A percentile compares a stretch with the other conserved stretches of the same genome.
Conservation (phyloP, 2,329 filamentous ascomycete genomes). For the Claviceps sp. region DNA sequence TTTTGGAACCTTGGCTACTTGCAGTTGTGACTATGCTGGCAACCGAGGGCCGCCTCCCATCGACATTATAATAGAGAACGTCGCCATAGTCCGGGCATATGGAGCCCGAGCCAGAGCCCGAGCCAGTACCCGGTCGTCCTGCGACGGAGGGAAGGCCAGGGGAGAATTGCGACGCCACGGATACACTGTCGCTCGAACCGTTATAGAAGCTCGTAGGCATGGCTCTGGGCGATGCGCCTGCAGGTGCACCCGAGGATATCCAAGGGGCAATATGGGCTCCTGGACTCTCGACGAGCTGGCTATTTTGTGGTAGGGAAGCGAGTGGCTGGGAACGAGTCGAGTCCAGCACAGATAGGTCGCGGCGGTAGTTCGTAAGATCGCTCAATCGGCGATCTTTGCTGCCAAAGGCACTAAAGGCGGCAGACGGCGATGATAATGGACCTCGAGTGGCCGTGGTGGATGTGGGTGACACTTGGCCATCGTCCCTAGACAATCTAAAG, state of each 20-base stretch:
- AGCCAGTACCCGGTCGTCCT: constrained; percentile 15
- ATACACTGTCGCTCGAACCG: constrained; percentile 60
- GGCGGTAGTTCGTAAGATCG: constrained; percentile 57
- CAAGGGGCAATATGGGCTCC: constrained; percentile 44
- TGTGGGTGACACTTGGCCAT: constrained; percentile 37
- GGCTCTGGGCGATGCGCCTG: constrained; percentile 20
- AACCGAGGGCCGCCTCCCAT: constrained; percentile 73
- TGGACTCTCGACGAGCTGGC: constrained; percentile 35
- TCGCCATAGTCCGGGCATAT: constrained; percentile 45
- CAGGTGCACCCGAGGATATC: constrained; percentile 33
- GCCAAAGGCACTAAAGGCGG: constrained; percentile 26
- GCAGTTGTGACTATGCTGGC: constrained; percentile 68
- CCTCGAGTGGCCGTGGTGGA: constrained; percentile 29
- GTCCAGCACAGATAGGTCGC: constrained; percentile 57
- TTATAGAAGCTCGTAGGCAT: constrained; percentile 54
- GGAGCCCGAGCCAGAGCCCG: constrained; percentile 5
- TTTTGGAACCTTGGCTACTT: constrained; percentile 73
- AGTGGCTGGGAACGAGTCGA: constrained; percentile 38
- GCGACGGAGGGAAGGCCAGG: constrained; percentile 46
- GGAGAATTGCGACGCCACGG: constrained; percentile 50
- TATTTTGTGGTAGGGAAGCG: constrained; percentile 30
- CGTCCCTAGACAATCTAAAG: constrained; percentile 17
- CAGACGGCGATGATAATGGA: constrained; percentile 33
- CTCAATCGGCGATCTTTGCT: constrained; percentile 40
- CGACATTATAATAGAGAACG: constrained; percentile 40